Percentiles rank a stretch among this genome's conserved stretches.
These are phyloP conservation scores for Lichtheimia ramosa DNA, from an alignment of 371 early-diverging fungal species.

Conservation along the genomic window DNA sequence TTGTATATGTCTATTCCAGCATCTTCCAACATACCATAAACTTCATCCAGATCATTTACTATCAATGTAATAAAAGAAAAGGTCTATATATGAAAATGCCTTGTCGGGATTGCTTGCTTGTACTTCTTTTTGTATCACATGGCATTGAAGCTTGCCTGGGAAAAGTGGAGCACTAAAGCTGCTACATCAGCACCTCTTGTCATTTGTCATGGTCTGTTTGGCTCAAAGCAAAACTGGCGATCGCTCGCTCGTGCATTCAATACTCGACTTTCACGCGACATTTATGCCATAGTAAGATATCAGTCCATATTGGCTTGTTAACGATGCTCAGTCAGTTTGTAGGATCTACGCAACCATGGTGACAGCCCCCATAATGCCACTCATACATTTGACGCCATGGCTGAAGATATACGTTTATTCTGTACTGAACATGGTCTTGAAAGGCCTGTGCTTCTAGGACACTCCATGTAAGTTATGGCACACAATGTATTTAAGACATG, in stretches of 20 bases:
- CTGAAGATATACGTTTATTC: slow-evolving; percentile 69
- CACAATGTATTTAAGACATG: neutral
- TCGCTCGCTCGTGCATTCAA: slow-evolving; percentile 75
- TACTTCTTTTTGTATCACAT: neutral
- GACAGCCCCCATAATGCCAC: slow-evolving; percentile 71
- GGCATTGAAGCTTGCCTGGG: slow-evolving; percentile 19
- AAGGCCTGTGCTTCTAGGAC: slow-evolving; percentile 73
- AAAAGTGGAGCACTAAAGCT: slow-evolving; percentile 20
- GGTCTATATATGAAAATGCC: too few species aligned
- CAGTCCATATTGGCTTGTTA: neutral
- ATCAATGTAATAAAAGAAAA: too few species aligned
- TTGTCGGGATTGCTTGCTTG: neutral
- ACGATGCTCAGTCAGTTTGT: neutral
- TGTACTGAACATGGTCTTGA: slow-evolving; percentile 54
- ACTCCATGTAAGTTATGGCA: slow-evolving; percentile 69
- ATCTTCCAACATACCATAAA: too few species aligned
- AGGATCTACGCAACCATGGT: slow-evolving; percentile 95
- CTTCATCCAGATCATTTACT: too few species aligned
- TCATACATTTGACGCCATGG: slow-evolving; percentile 79
- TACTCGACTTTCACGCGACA: slow-evolving; percentile 55
- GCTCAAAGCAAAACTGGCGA: slow-evolving; percentile 92
- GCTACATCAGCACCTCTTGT: slow-evolving; percentile 5
- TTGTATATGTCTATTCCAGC: too few species aligned
- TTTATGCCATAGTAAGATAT: slow-evolving; percentile 59
- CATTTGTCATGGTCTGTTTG: slow-evolving; percentile 86